Evolutionary conservation across 2,329 filamentous ascomycete species (phyloP).

Genomic region (Pyricularia pennisetigena): DNA sequence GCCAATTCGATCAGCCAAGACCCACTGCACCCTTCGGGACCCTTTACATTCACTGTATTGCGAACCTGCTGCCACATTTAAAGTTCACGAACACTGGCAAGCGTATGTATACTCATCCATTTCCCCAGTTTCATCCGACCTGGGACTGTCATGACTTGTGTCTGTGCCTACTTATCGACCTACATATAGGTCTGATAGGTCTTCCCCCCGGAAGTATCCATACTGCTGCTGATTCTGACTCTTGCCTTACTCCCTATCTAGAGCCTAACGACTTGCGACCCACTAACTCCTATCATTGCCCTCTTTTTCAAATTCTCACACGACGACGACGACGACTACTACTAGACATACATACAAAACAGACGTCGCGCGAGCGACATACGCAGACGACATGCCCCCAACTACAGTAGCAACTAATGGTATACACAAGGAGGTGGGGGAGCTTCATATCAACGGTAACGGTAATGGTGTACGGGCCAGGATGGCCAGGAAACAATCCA

Average conservation of each 20-base stretch:
- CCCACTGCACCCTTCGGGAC: not conserved
- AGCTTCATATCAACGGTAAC: constrained; percentile 20
- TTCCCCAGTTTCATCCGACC: not conserved
- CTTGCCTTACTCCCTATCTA: not conserved
- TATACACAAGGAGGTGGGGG: constrained; percentile 11
- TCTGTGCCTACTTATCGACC: not conserved
- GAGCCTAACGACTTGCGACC: not conserved
- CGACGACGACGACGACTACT: not conserved
- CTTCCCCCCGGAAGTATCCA: not conserved
- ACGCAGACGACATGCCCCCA: not conserved
- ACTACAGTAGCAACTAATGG: constrained; percentile 9
- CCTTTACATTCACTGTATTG: not conserved
- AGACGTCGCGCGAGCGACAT: not conserved
- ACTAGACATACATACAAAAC: not conserved
- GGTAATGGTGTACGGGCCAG: constrained; percentile 25
- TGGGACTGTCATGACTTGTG: not conserved
- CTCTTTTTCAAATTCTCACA: not conserved
- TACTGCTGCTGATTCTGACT: not conserved
- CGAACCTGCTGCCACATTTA: not conserved
- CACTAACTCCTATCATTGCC: not conserved
- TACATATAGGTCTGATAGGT: not conserved
- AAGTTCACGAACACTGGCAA: not conserved
- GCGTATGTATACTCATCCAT: not conserved
- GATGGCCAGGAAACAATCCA: constrained; percentile 46
- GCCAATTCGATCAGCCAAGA: not conserved